Evolutionary conservation across 108 stramenopile genomes (phyloP), one percentile per base, ranked within the genome.

Genomic region (Fragilaria radians): DNA sequence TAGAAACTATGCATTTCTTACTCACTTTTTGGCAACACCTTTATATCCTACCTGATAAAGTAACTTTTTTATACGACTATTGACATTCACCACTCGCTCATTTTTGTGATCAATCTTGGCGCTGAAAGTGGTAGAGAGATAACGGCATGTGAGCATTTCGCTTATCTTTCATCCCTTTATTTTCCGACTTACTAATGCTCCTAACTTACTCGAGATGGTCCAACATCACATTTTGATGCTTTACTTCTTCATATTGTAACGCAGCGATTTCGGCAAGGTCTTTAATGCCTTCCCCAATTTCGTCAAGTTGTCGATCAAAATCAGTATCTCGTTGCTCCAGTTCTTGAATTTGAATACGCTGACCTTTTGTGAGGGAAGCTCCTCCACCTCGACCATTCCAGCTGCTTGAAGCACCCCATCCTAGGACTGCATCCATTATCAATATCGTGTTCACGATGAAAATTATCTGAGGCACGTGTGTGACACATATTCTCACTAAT

Each of bases 41-140:
- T n/a, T n/a, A n/a, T n/a, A n/a, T n/a, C 87, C 89, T 5, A 94
- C 93, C 59, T 86, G 82, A 17, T 88, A 70, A 52, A 94, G 71
- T 14, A 86, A 89, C 17, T 83, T 84, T 76, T 94, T 94, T 90
- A 94, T 94, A 57, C 84, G 81, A 17, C 65, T 31, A 65, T 94
- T 94, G 24, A 94, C 88, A 49, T 79, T 80, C 22, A 56, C 46
- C 72, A 94, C 80, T 48, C 81, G 83, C 7, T 89, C 93, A 23
- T 79, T 66, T 19, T 80, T 86, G 46, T 65, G 69, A 54, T 88
- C 86, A 55, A 94, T 76, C 59, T 79, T 83, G 47, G 67, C 66
- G 61, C 52, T 45, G 42, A 14, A 45, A 45, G 14, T 11, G 18
- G 42, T 17, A 45, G 42, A 45, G 42, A 45, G 42, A n/a, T n/a